phyloP scores from a whole-genome alignment of 805 yeast genomes.

The Ogataea trehalophila region DNA sequence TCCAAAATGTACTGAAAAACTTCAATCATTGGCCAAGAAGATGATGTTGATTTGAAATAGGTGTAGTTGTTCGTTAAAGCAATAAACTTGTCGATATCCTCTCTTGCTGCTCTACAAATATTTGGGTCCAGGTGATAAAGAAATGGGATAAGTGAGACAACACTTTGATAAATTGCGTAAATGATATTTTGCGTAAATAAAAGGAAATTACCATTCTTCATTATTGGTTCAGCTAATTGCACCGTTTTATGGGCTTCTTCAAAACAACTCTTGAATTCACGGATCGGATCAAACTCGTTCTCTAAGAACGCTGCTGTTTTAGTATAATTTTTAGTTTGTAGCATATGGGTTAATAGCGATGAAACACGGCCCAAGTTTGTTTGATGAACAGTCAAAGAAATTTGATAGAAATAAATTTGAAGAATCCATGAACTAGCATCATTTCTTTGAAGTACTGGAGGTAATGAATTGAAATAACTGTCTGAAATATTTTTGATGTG shows the following conservation, averaged over 20 bases:
- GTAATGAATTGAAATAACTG: slow-evolving; percentile 1
- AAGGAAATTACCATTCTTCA: neutral
- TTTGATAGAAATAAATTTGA: neutral
- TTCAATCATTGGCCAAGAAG: neutral
- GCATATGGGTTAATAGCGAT: neutral
- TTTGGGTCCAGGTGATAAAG: slow-evolving; percentile 1
- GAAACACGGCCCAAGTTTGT: slow-evolving; percentile 1
- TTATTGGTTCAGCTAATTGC: neutral
- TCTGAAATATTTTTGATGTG: slow-evolving; percentile 1
- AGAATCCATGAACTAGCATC: neutral
- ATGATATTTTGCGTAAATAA: slow-evolving; percentile 1
- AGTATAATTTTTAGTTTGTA: neutral
- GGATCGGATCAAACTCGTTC: neutral
- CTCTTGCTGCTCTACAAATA: neutral
- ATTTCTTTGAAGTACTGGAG: neutral
- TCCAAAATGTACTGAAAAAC: slow-evolving; percentile 2
- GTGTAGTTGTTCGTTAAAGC: neutral
- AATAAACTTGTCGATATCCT: neutral
- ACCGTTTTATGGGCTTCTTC: neutral
- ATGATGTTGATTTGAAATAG: neutral
- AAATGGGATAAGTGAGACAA: neutral
- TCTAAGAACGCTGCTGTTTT: neutral
- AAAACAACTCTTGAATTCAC: neutral
- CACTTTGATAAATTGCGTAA: slow-evolving; percentile 2
- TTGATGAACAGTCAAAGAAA: neutral